Evolutionary conservation across 225 moss, liverwort and hornwort genomes (phyloP).

Genomic region (Pseudisothecium myosuroides): DNA sequence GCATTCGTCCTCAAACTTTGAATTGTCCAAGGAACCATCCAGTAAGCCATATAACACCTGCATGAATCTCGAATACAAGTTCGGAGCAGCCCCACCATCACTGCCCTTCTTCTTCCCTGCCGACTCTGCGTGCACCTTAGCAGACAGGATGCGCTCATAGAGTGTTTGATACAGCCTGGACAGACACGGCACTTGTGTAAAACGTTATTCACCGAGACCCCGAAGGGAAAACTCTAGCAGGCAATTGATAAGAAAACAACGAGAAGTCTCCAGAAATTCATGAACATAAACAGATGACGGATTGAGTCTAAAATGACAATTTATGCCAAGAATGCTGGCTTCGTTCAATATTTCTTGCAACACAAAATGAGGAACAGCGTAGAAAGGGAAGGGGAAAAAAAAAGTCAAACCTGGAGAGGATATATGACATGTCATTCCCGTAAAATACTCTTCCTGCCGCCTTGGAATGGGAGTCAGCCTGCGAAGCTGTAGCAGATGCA

Average conservation of each 20-base stretch:
- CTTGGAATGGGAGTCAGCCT: neutral
- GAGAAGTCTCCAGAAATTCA: neutral
- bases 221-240: neutral
- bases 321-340: neutral
- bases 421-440: constrained; percentile 61
- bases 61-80: constrained; percentile 75
- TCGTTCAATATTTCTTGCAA: neutral
- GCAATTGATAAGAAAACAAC: neutral
- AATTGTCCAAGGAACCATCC: constrained; percentile 85
- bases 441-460: constrained; percentile 41
- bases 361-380: neutral
- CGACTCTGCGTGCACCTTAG: constrained; percentile 66
- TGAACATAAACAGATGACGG: neutral
- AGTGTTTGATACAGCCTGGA: constrained; percentile 52
- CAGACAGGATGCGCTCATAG: constrained; percentile 90
- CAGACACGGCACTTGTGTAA: neutral
- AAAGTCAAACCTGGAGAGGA: constrained; percentile 52
- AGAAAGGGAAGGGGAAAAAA: too few species aligned
- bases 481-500: constrained; percentile 6
- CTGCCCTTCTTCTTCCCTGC: constrained; percentile 60
- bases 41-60: constrained; percentile 68
- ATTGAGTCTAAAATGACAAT: neutral
- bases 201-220: constrained; percentile 1
- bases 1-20: constrained; percentile 93
- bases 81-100: constrained; percentile 54